Conservation (phyloP, 805 yeast species). For the Sungouiella blattae region DNA sequence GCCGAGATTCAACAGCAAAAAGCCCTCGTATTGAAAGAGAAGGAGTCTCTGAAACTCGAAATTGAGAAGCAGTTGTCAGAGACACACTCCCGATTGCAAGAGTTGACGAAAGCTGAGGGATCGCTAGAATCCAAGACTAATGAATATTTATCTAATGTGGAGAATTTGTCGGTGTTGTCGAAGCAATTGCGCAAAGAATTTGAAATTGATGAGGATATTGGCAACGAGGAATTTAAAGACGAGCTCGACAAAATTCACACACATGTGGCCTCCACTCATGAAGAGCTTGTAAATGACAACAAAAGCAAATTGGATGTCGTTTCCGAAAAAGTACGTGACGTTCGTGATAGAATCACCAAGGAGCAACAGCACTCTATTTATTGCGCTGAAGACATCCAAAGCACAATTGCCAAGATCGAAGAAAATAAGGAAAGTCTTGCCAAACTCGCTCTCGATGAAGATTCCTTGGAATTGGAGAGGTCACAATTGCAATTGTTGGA, state of each 20-base stretch:
- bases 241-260: conserved; percentile 1
- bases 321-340: conserved; percentile 10
- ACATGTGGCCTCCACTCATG: no score
- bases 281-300: conserved; percentile 4
- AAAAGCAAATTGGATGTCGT: neutral
- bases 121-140: conserved; percentile 45
- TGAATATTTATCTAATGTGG: conserved; percentile 23
- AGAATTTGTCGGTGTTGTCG: conserved; percentile 4
- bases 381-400: conserved; percentile 36
- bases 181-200: conserved; percentile 9
- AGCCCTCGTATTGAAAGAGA: conserved; percentile 9
- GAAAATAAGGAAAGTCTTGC: conserved; percentile 37
- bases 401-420: conserved; percentile 31
- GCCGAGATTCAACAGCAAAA: conserved; percentile 18
- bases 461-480: conserved; percentile 45
- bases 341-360: conserved; percentile 27
- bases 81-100: conserved; percentile 22
- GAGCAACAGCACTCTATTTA: conserved; percentile 44
- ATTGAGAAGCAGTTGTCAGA: conserved; percentile 18
- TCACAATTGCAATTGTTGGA: conserved; percentile 38
- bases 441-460: conserved; percentile 39
- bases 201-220: conserved; percentile 19
- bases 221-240: neutral
- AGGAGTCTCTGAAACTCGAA: conserved; percentile 2
- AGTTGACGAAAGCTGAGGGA: conserved; percentile 45